Conservation (phyloP, 495 filamentous ascomycete species). For the Stereocaulon alpinum region DNA sequence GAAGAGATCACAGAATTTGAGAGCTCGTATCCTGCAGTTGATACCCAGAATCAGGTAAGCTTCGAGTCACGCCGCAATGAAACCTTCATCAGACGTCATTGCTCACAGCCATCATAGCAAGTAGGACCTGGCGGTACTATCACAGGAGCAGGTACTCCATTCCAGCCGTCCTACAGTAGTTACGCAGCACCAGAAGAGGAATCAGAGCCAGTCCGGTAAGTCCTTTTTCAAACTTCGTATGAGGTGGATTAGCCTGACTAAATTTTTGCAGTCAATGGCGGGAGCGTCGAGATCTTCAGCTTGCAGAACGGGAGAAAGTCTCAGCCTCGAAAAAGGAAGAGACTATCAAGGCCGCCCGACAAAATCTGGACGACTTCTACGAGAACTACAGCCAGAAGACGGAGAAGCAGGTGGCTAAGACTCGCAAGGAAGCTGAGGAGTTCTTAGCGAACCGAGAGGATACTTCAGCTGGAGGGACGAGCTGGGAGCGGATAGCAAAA, state of each 20-base stretch:
- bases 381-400: slow-evolving; percentile 97
- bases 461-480: slow-evolving; percentile 84
- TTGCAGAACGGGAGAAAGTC: slow-evolving; percentile 66
- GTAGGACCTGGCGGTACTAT: slow-evolving; percentile 83
- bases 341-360: slow-evolving; percentile 73
- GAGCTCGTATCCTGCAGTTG: slow-evolving; percentile 77
- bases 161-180: slow-evolving; percentile 45
- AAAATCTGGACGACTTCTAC: slow-evolving; percentile 97
- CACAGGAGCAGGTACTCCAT: slow-evolving; percentile 70
- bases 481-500: slow-evolving; percentile 97
- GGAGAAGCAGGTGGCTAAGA: slow-evolving; percentile 79
- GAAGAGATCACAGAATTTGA: slow-evolving; percentile 67
- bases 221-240: neutral
- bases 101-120: slow-evolving; percentile 38
- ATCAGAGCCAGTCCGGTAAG: slow-evolving; percentile 68
- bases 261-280: slow-evolving; percentile 60
- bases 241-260: slow-evolving; percentile 7
- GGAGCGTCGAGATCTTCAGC: slow-evolving; percentile 66
- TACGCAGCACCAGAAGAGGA: slow-evolving; percentile 57
- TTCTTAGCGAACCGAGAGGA: slow-evolving; percentile 83
- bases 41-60: slow-evolving; percentile 68
- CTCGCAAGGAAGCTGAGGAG: slow-evolving; percentile 84
- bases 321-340: slow-evolving; percentile 66
- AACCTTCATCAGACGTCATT: neutral
- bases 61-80: neutral